Conservation (phyloP, 306 rosid genomes). For the Adenanthera pavonina region DNA sequence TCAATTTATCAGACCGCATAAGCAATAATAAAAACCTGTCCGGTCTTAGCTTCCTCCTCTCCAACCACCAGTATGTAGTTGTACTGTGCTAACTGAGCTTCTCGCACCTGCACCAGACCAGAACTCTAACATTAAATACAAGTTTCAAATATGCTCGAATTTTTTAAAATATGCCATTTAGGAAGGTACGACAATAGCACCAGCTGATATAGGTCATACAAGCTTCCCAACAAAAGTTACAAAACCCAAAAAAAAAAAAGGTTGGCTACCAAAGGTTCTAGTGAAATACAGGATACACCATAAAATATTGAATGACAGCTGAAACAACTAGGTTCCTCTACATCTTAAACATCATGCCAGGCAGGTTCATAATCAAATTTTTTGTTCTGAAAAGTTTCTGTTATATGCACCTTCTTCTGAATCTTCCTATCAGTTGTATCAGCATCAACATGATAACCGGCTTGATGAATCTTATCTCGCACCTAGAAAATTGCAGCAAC, state of each 20-base stretch:
- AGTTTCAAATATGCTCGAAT: background rate
- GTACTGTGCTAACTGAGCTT: slow-evolving; percentile 87
- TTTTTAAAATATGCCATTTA: background rate
- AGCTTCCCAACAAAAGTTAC: background rate
- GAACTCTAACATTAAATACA: slow-evolving; percentile 27
- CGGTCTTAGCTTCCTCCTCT: slow-evolving; percentile 84
- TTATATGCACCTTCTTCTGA: slow-evolving; percentile 74
- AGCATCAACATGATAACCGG: slow-evolving; percentile 79
- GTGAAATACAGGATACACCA: slow-evolving; percentile 9
- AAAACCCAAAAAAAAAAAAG: background rate
- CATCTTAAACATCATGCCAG: slow-evolving; percentile 5
- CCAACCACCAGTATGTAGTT: slow-evolving; percentile 93
- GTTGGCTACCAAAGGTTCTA: slow-evolving; percentile 7
- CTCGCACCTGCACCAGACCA: slow-evolving; percentile 73
- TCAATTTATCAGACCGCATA: slow-evolving; percentile 9
- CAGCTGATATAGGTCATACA: background rate
- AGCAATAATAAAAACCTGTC: slow-evolving; percentile 67
- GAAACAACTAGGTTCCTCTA: slow-evolving; percentile 8
- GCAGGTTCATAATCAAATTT: background rate
- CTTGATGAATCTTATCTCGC: slow-evolving; percentile 69
- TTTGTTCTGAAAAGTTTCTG: background rate
- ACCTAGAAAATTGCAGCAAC: slow-evolving; percentile 59
- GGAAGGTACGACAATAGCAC: background rate
- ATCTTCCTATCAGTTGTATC: slow-evolving; percentile 90
- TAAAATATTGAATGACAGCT: background rate